A percentile compares a stretch with the other conserved stretches of the same genome.
These are phyloP conservation scores for Fallopia convolvulus DNA, from an alignment of 148 eudicot genomes.

Conservation along the genomic window DNA sequence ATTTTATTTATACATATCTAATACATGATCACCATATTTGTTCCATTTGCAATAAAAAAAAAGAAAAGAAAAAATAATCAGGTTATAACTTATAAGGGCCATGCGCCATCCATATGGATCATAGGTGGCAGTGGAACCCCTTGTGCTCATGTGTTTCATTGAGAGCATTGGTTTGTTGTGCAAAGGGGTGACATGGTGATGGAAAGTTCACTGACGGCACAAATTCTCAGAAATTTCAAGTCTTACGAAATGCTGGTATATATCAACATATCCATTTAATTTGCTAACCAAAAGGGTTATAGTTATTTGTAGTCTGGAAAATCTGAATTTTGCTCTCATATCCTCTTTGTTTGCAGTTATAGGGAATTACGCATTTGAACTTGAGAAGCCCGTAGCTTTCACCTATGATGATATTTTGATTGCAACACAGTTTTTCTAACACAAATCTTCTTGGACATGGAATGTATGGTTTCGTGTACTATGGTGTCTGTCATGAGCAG, in stretches of 20 bases:
- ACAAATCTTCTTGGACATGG: conserved; percentile 95
- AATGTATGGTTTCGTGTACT: conserved; percentile 87
- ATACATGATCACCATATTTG: too few relatives aligned
- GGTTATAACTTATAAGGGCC: too few relatives aligned
- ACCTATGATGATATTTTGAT: conserved; percentile 56
- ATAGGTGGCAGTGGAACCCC: conserved; percentile 60
- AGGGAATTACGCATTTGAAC: conserved; percentile 68
- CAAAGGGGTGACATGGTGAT: conserved; percentile 27
- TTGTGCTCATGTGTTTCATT: conserved; percentile 42
- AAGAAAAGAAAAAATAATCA: too few relatives aligned
- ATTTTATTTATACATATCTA: too few relatives aligned
- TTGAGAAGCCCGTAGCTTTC: conserved; percentile 89
- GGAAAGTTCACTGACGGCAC: conserved; percentile 50
- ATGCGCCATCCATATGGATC: too few relatives aligned
- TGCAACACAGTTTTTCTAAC: conserved; percentile 74
- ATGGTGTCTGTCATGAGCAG: conserved; percentile 81
- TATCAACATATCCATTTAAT: not conserved
- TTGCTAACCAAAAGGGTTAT: not conserved
- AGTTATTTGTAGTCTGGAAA: not conserved
- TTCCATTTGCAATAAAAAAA: too few relatives aligned
- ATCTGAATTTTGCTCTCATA: not conserved
- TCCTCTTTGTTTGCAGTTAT: conserved; percentile 36
- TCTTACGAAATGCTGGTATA: conserved; percentile 63
- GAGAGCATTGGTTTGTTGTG: conserved; percentile 46
- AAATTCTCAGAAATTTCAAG: conserved; percentile 51